phyloP scores from a whole-genome alignment of 2,329 filamentous ascomycete genomes.

The Nothophaeocryptopus gaeumannii region DNA sequence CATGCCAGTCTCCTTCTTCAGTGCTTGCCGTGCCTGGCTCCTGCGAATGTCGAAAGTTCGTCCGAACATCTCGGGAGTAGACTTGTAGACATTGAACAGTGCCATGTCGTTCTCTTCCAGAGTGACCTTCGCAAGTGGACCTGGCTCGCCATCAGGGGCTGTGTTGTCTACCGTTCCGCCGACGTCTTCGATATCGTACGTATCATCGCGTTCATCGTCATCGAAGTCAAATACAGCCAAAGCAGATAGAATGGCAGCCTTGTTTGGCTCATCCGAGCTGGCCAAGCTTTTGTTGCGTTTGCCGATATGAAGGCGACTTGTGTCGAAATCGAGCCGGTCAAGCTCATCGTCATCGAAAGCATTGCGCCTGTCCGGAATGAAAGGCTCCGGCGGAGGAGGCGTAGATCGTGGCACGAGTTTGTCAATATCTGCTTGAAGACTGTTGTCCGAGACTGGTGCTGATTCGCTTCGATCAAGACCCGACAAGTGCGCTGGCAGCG shows the following conservation, averaged over 20 bases:
- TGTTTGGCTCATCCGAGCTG: constrained; percentile 69
- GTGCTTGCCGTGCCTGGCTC: constrained; percentile 57
- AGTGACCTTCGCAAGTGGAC: constrained; percentile 40
- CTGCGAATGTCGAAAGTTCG: constrained; percentile 69
- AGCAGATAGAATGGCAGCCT: constrained; percentile 83
- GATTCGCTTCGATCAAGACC: constrained; percentile 62
- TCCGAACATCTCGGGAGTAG: constrained; percentile 63
- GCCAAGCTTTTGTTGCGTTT: constrained; percentile 52
- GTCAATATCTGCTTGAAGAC: constrained; percentile 28
- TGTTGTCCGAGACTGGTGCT: constrained; percentile 46
- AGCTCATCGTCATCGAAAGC: constrained; percentile 79
- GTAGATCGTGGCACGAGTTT: constrained; percentile 59
- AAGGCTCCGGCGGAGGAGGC: constrained; percentile 39
- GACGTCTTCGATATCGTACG: constrained; percentile 88
- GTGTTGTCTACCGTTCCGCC: constrained; percentile 77
- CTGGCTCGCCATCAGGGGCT: constrained; percentile 50
- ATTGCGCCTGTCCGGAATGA: constrained; percentile 62
- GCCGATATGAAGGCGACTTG: constrained; percentile 73
- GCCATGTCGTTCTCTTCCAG: constrained; percentile 60
- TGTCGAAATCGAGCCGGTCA: constrained; percentile 65
- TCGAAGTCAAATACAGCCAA: constrained; percentile 87
- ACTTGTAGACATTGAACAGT: constrained; percentile 70
- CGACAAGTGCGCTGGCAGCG: constrained; percentile 67
- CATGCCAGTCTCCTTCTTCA: constrained; percentile 79
- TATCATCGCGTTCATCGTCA: constrained; percentile 95